Evolutionary conservation across 441 rosid species (phyloP).

Genomic region (Syzygium syzygioides): DNA sequence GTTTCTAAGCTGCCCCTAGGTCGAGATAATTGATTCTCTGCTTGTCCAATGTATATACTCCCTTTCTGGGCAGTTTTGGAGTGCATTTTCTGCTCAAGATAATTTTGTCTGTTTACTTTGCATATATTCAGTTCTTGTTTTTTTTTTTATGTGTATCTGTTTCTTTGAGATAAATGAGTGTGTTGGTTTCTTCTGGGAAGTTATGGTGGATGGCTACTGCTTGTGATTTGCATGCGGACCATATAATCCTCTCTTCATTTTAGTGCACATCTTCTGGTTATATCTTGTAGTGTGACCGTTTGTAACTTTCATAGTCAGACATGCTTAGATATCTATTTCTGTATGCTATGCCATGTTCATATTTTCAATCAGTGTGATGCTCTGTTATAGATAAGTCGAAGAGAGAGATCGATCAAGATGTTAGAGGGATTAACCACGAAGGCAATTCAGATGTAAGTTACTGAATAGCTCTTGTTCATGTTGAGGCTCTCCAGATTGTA

Average conservation of each 20-base stretch:
- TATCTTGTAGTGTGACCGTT: not conserved
- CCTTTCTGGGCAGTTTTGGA: not conserved
- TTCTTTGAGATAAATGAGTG: not conserved
- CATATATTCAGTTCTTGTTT: not conserved
- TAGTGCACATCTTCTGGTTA: not conserved
- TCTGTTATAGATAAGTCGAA: not conserved
- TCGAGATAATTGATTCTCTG: not conserved
- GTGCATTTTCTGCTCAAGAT: not conserved
- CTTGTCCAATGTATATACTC: not conserved
- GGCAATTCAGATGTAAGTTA: slow-evolving; percentile 31
- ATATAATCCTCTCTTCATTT: not conserved
- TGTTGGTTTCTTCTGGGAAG: not conserved
- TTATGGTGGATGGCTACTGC: not conserved
- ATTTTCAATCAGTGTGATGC: not conserved
- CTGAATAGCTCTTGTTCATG: not conserved
- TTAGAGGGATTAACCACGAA: slow-evolving; percentile 8
- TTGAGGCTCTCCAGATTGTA: not conserved
- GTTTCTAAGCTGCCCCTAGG: not conserved
- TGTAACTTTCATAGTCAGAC: not conserved
- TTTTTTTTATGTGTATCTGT: not conserved
- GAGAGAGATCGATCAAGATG: slow-evolving; percentile 22
- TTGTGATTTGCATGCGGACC: not conserved
- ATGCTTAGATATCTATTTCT: not conserved
- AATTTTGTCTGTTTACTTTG: not conserved
- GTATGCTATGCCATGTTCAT: not conserved